Evolutionary conservation across 352 stramenopile genomes (phyloP).

Genomic region (Pythium grandisporangium): DNA sequence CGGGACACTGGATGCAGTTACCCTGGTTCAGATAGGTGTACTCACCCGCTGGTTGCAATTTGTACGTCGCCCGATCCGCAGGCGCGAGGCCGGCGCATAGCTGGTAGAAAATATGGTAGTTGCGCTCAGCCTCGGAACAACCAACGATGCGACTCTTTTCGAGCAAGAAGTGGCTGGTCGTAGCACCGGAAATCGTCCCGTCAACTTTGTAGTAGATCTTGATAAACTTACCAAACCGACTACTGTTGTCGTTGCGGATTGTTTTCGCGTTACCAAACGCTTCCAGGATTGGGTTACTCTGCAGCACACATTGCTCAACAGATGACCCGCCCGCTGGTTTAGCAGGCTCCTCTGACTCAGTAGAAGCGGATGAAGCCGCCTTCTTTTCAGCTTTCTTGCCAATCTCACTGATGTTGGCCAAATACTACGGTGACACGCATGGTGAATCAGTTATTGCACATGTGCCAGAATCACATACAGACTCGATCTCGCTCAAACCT

Average conservation of each 20-base stretch:
- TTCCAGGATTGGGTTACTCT: conserved; percentile 90
- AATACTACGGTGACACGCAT: conserved; percentile 35
- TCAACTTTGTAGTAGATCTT: conserved; percentile 91
- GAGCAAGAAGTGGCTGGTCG: conserved; percentile 95
- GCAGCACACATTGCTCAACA: conserved; percentile 87
- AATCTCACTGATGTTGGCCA: conserved; percentile 87
- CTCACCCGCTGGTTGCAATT: conserved; percentile 81
- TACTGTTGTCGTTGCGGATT: conserved; percentile 95
- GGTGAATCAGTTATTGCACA: conserved; percentile 3
- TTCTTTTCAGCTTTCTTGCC: conserved; percentile 66
- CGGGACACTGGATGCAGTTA: conserved; percentile 88
- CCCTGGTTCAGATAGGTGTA: conserved; percentile 93
- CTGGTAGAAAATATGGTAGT: conserved; percentile 99
- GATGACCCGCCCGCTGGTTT: conserved; percentile 31
- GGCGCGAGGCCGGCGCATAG: conserved; percentile 79
- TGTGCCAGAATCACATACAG: background rate
- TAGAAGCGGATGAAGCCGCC: conserved; percentile 52
- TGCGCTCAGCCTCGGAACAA: conserved; percentile 90
- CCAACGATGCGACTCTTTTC: conserved; percentile 97
- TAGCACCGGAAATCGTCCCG: conserved; percentile 88
- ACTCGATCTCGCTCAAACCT: too few species aligned
- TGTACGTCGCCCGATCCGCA: conserved; percentile 61
- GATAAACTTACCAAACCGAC: conserved; percentile 95
- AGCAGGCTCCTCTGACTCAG: too few species aligned
- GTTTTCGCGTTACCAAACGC: conserved; percentile 92